Base-by-base conservation (phyloP, 1,284 basidiomycete genomes). In the Leccinum pachyderme region DNA sequence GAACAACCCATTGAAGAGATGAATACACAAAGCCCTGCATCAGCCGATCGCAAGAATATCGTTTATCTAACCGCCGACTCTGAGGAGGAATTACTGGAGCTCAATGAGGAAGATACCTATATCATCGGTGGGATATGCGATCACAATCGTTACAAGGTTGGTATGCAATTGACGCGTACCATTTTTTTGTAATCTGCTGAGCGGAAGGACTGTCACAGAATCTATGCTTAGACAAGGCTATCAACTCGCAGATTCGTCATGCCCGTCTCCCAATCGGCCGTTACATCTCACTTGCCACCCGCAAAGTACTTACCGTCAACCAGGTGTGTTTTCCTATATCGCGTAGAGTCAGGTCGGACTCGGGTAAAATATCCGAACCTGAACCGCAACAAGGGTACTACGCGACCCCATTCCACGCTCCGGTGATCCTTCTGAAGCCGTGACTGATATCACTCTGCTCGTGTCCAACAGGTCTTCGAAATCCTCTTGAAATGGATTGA, bases 121-220 rank as follows among this genome's bases (percentile, higher is more conserved):
- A 86, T 99, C 62, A 95, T 99, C 55, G 97, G 97, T 32, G 97
- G 96, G 13, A 91, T 99, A 61, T 91, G 91, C 58, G 97, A 99
- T 72, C 91, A 91, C 64, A 99, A 99, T 74, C 87, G 96, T 35
- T 91, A 98, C 80, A 99, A 98, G 82, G 94, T 63, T 25, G 32
- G 65, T 55, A 35, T 15, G 8, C 35, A 25, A 35, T 18, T n/a
- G n/a, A 13, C 15, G 35, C 22, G 22, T 24, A 33, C 9, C n/a
- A 12, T 12, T 46, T 37, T 12, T 12, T 46, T 37, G n/a, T 18
- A n/a, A 25, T 45, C 45, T 53, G 37, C 45, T 53, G 37, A 62
- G 29, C 41, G 13, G 32, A 37, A 6, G 25, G 1, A 18, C 18
- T 27, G 41, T 28, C 43, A 51, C 39, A 96, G 93, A 89, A 88